Evolutionary conservation across 192 early-diverging fungal genomes (phyloP), one percentile per base, ranked within the genome.

Genomic region (Mortierella hygrophila): DNA sequence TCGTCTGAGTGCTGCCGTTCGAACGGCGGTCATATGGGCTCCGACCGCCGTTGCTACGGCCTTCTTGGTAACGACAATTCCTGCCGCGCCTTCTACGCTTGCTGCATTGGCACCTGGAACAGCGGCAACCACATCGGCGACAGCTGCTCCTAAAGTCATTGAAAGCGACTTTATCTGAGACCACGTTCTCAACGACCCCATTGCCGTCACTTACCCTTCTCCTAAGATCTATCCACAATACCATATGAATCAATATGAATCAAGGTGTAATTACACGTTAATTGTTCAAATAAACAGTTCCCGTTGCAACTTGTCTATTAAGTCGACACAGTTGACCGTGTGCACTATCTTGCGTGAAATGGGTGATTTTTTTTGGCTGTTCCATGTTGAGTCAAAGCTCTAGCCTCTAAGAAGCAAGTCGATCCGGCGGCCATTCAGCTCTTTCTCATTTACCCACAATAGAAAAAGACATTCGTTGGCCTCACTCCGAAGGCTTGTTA

Each of bases 11-110:
- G 82, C 68, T 84, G 82, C 57, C 76, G 76, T 13, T 16, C 0
- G 26, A 37, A 41, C 46, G 78, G 78, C 37, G 82, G 82, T 35
- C 65, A 68, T 7, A 79, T 84, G 72, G 77, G 77, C 10, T 37
- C 37, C 9, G 77, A 84, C 55, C 82, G 77, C 35, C 72, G 73
- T 68, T 84, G 82, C 77, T 78, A 79, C 44, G 77, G 78, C n/a
- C 73, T 84, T 54, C 42, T 26, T 41, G 74, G 78, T 42, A 37
- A 69, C 32, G 41, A 46, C 3, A 52, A 16, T n/a, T 32, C 40
- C 23, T 84, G 82, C 73, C n/a, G 44, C 21, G 68, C 72, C 32
- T 84, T 84, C 74, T 84, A 84, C 35, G 20, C 49, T 46, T 84
- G 82, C 69, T 84, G 82, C 74, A 84, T 84, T 26, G 52, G 18